Evolutionary conservation across 371 early-diverging fungal species (phyloP), one percentile per base, ranked within the genome.

Genomic region (Lichtheimia corymbifera): DNA sequence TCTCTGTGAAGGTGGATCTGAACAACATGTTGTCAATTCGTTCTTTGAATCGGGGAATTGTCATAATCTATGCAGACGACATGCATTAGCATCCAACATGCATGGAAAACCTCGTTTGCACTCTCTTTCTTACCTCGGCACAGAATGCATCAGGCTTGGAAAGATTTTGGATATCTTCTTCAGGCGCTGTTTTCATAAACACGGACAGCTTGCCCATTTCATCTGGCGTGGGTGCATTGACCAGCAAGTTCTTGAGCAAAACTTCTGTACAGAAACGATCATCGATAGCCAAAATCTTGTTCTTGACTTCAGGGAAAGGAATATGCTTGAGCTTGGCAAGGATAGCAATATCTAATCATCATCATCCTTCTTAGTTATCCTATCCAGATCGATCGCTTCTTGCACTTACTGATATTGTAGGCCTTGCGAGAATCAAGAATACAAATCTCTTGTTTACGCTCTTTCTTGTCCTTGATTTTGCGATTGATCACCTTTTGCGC

Each of bases 131-230:
- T 74, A 91, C 86, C 84, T 94, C 94, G n/a, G 93, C 77, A 70
- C 93, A 85, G 73, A 97, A 97, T 27, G 83, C 83, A 40, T 97
- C 97, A 4, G 96, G 85, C 30, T 84, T 77, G 7, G 91, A 85
- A 51, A 97, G 71, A 18, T 81, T 82, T 56, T 81, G 69, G 24
- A 84, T 65, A 55, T 88, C 87, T 15, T 91, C 87, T 35, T 84
- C 84, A 0, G 85, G 61, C 0, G 83, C 86, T 18, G 89, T 87
- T 44, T 74, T 77, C 14, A 76, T 24, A 64, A 88, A 91, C 20
- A 85, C 86, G 13, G 88, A 74, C 6, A 95, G 69, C 60, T 85
- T 80, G 5, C 90, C 92, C 76, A 87, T 84, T 62, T 94, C 95
- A 53, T 92, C 93, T 18, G 86, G 77, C 0, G 91, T 88, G 0